Conservation (phyloP, 2,329 filamentous ascomycete genomes). For the Neonectria faginata region DNA sequence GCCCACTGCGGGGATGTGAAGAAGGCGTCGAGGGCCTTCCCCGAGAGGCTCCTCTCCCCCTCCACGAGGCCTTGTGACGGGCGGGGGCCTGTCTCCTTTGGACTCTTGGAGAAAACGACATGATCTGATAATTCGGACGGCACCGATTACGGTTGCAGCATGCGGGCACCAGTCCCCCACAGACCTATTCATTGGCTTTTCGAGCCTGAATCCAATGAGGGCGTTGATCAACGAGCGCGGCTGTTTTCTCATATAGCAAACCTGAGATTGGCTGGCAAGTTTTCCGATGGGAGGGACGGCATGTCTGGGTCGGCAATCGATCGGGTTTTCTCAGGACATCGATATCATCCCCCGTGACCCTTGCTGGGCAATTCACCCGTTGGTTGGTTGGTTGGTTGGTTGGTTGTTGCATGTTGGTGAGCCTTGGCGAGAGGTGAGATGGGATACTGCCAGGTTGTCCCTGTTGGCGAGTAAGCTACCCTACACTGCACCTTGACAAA, state of each 20-base stretch:
- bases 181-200: conserved; percentile 7
- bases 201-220: background rate
- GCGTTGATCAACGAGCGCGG: conserved; percentile 9
- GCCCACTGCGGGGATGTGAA: conserved; percentile 19
- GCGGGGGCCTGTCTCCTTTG: conserved; percentile 8
- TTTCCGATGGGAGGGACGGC: conserved; percentile 4
- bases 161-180: conserved; percentile 14
- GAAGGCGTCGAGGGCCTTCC: background rate
- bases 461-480: conserved; percentile 22
- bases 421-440: background rate
- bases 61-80: conserved; percentile 22
- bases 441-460: background rate
- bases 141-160: background rate
- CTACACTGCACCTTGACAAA: background rate
- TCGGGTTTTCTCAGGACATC: conserved; percentile 12
- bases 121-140: conserved; percentile 29
- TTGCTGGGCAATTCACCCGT: background rate
- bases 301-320: conserved; percentile 26
- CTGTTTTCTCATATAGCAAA: background rate
- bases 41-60: background rate
- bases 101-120: conserved; percentile 10
- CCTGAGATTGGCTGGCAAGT: background rate
- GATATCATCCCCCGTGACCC: background rate
- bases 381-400: background rate
- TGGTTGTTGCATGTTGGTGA: background rate